Conservation (phyloP, 148 eudicot genomes). For the Chenopodium formosanum region DNA sequence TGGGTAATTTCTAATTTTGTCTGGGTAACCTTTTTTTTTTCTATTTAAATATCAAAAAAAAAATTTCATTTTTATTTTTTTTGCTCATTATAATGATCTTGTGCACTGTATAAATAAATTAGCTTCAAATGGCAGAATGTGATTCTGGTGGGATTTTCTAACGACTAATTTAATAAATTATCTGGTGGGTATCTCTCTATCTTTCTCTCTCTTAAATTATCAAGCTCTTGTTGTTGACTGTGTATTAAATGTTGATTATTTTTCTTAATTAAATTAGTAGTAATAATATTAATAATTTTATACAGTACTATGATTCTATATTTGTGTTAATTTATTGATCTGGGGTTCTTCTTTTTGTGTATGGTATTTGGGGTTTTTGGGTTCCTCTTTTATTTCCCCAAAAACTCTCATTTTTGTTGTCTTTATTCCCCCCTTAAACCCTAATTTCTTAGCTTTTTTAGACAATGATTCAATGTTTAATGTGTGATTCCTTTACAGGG, state of each 20-base stretch:
- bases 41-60: no score
- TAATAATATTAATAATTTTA: background rate
- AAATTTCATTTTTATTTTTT: background rate
- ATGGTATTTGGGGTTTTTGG: slow-evolving; percentile 9
- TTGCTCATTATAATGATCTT: background rate
- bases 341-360: background rate
- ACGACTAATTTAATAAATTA: slow-evolving; percentile 1
- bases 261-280: background rate
- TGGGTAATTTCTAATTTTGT: background rate
- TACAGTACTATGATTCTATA: slow-evolving; percentile 19
- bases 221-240: slow-evolving; percentile 5
- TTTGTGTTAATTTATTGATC: slow-evolving; percentile 13
- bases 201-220: background rate
- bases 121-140: slow-evolving; percentile 29
- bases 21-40: background rate
- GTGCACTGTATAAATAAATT: background rate
- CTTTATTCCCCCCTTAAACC: slow-evolving; percentile 13
- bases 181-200: slow-evolving; percentile 19
- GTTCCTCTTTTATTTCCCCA: background rate
- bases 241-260: background rate
- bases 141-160: slow-evolving; percentile 25
- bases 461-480: slow-evolving; percentile 23
- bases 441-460: background rate
- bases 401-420: background rate
- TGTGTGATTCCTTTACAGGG: slow-evolving; percentile 33